Percentiles rank a stretch among this genome's conserved stretches.
Evolutionary conservation across 2,329 filamentous ascomycete species (phyloP).

Genomic region (Pyrenophora tritici-repentis): DNA sequence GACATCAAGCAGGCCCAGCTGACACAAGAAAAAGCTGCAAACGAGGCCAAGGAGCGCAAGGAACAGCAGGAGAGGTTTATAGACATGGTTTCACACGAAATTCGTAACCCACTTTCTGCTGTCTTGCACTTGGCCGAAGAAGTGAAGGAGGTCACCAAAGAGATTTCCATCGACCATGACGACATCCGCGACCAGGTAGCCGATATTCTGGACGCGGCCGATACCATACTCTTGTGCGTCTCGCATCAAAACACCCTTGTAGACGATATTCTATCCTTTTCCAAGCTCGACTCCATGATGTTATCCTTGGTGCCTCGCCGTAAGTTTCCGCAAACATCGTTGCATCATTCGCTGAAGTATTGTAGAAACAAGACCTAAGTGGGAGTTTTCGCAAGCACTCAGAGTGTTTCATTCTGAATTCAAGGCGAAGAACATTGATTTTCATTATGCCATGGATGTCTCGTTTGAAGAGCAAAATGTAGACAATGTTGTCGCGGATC

Average conservation of each 20-base stretch:
- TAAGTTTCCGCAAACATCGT: slow-evolving; percentile 15
- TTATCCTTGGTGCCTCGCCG: slow-evolving; percentile 43
- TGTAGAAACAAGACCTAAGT: slow-evolving; percentile 40
- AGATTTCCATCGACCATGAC: slow-evolving; percentile 23
- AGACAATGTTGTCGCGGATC: slow-evolving; percentile 47
- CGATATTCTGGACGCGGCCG: slow-evolving; percentile 44
- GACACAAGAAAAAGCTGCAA: slow-evolving; percentile 49
- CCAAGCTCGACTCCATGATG: slow-evolving; percentile 56
- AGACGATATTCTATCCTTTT: slow-evolving; percentile 55
- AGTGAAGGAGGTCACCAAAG: slow-evolving; percentile 43
- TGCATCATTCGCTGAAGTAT: slow-evolving; percentile 2
- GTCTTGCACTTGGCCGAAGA: slow-evolving; percentile 53
- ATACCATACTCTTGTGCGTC: slow-evolving; percentile 52
- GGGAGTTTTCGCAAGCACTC: slow-evolving; percentile 46
- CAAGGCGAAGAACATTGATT: slow-evolving; percentile 45
- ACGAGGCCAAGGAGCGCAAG: slow-evolving; percentile 51
- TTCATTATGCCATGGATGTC: slow-evolving; percentile 49
- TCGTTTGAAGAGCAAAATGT: slow-evolving; percentile 47
- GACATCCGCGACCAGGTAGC: slow-evolving; percentile 27
- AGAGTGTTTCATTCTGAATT: slow-evolving; percentile 51
- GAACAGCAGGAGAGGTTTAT: slow-evolving; percentile 55
- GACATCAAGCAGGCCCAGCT: slow-evolving; percentile 52
- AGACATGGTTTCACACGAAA: slow-evolving; percentile 53
- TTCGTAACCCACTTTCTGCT: slow-evolving; percentile 46
- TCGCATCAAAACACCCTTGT: slow-evolving; percentile 53